Evolutionary conservation across 306 rosid genomes (phyloP).

Genomic region (Gillenia trifoliata): DNA sequence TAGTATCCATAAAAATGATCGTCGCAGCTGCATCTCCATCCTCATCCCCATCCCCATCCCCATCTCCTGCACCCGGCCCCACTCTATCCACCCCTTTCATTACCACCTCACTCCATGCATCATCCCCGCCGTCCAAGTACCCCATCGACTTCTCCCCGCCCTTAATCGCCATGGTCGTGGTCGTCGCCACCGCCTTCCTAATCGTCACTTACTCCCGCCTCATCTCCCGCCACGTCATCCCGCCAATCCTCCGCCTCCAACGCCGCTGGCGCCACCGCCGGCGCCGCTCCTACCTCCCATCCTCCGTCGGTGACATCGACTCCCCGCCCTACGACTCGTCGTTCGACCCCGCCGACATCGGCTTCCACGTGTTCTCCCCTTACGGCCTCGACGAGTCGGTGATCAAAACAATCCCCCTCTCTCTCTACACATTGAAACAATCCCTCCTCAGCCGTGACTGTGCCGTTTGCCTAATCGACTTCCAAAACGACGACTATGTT

Average conservation of each 20-base stretch:
- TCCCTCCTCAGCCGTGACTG: conserved; percentile 49
- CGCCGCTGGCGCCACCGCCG: conserved; percentile 47
- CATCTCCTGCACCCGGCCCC: conserved; percentile 3
- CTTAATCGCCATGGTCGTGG: conserved; percentile 80
- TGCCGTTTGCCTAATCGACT: conserved; percentile 78
- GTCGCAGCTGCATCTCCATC: conserved; percentile 26
- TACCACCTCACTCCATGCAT: conserved; percentile 5
- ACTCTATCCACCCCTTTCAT: neutral
- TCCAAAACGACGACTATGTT: conserved; percentile 75
- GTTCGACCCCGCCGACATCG: conserved; percentile 42
- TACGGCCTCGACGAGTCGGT: conserved; percentile 85
- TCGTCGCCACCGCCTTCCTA: conserved; percentile 78
- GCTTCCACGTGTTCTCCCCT: conserved; percentile 50
- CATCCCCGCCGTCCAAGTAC: conserved; percentile 36
- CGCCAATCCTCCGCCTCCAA: conserved; percentile 38
- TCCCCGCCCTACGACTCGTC: conserved; percentile 76
- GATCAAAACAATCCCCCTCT: conserved; percentile 86
- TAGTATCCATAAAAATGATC: neutral
- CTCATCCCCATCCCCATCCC: no score
- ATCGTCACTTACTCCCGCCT: conserved; percentile 83
- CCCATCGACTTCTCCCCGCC: conserved; percentile 90
- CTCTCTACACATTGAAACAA: conserved; percentile 47
- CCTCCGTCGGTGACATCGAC: conserved; percentile 69
- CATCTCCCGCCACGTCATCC: conserved; percentile 72
- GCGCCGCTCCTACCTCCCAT: conserved; percentile 42